These are phyloP conservation scores for Letharia columbiana DNA, from an alignment of 495 filamentous ascomycete genomes.

Conservation along the genomic window DNA sequence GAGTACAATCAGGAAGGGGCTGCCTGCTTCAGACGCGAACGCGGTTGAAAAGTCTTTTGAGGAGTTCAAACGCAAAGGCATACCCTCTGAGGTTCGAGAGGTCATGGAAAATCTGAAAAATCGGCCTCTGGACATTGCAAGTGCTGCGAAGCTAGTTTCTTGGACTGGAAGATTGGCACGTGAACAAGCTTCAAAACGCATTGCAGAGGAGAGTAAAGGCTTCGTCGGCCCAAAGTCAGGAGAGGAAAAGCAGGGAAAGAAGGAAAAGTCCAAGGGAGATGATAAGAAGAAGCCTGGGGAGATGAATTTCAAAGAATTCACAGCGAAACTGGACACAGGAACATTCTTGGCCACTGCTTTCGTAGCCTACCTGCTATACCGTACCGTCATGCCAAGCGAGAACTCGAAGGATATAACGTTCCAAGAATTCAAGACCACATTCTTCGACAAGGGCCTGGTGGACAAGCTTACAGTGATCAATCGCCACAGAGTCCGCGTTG, in stretches of 20 bases:
- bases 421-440: constrained; percentile 89
- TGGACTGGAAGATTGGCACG: constrained; percentile 38
- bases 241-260: constrained; percentile 26
- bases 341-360: constrained; percentile 49
- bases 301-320: constrained; percentile 37
- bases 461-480: constrained; percentile 82
- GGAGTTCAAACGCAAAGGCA: constrained; percentile 42
- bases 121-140: constrained; percentile 39
- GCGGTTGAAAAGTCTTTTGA: constrained; percentile 36
- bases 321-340: constrained; percentile 42
- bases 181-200: constrained; percentile 28
- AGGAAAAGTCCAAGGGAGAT: constrained; percentile 21
- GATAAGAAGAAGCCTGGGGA: constrained; percentile 32
- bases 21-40: constrained; percentile 37
- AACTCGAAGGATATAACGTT: constrained; percentile 78
- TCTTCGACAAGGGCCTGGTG: constrained; percentile 90
- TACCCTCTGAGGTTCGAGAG: constrained; percentile 43
- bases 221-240: constrained; percentile 27
- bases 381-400: constrained; percentile 56
- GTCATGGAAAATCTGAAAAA: constrained; percentile 36
- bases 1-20: constrained; percentile 37
- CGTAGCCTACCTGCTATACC: constrained; percentile 54
- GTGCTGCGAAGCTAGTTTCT: constrained; percentile 42
- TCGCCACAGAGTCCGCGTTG: constrained; percentile 63
- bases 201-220: constrained; percentile 23